Evolutionary conservation across 164 flowering plant species (phyloP), one percentile per base, ranked within the genome.

Genomic region (Kalanchoe fedtschenkoi): DNA sequence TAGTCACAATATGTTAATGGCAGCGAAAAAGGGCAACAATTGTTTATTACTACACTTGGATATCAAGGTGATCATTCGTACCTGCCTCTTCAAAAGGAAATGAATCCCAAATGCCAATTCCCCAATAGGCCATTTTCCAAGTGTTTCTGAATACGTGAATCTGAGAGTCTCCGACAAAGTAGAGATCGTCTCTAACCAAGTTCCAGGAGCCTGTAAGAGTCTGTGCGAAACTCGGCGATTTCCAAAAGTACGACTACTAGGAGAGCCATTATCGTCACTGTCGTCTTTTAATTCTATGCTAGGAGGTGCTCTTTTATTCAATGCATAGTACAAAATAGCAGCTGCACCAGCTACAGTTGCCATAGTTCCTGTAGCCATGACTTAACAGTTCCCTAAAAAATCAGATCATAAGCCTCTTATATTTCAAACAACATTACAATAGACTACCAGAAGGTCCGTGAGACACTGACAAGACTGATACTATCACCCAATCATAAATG

Each of bases 281-380:
- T 76, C 86, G 58, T 77, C 85, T 34, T 70, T 85, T 1, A 47
- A 24, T 9, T 67, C 3, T 5, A 62, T 14, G 57, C 57, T 43
- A 0, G 78, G 30, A 34, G 76, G 77, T 13, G 87, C 59, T 67
- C 76, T 93, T 59, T 77, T 82, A 44, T 83, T 93, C 61, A 93
- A 68, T 32, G 95, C 87, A 60, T 88, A 93, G 62, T 90, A 90
- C 68, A 93, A 77, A 60, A 93, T 82, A n/a, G 98, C 98, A 71
- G 98, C 98, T 34, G 96, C 98, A 63, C 98, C 97, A 17, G 96
- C 97, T 56, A 97, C 97, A 10, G 98, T 89, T 16, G 97, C 97
- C 97, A 93, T 90, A 29, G 95, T 88, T 54, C 91, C 98, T 11
- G 98, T 93, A 21, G 97, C 98, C 97, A 93, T 93, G 56, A 75